phyloP scores from a whole-genome alignment of 352 stramenopile genomes.

The Pythium chondricola region DNA sequence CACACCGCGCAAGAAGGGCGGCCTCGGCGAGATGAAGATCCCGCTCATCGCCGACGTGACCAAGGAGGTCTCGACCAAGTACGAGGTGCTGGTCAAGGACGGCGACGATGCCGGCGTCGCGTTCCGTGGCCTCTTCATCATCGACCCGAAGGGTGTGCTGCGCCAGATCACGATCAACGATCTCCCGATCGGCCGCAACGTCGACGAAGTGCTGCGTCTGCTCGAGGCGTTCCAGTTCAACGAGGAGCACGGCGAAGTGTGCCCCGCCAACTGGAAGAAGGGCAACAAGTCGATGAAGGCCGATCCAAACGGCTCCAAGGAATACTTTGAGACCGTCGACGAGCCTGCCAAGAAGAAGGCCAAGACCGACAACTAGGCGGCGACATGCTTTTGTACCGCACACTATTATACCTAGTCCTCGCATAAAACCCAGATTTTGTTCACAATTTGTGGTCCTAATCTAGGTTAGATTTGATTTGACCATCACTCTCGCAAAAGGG shows the following conservation, averaged over 20 bases:
- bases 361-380: conserved; percentile 12
- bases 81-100: conserved; percentile 79
- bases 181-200: conserved; percentile 81
- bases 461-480: too few relatives aligned
- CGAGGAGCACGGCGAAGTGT: conserved; percentile 88
- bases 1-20: conserved; percentile 84
- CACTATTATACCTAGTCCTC: too few relatives aligned
- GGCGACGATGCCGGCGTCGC: conserved; percentile 63
- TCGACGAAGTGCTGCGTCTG: conserved; percentile 89
- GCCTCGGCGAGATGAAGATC: conserved; percentile 88
- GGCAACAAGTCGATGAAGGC: conserved; percentile 84
- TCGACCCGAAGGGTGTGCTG: conserved; percentile 78
- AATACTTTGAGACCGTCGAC: conserved; percentile 57
- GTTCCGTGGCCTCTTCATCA: conserved; percentile 89
- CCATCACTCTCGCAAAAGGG: too few relatives aligned
- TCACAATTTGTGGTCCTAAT: too few relatives aligned
- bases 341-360: conserved; percentile 21
- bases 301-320: conserved; percentile 64
- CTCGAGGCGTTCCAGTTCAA: conserved; percentile 90
- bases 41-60: conserved; percentile 86
- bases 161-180: conserved; percentile 88
- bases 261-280: conserved; percentile 90
- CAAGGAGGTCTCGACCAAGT: conserved; percentile 79
- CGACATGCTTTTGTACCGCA: too few relatives aligned
- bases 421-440: too few relatives aligned